Percentiles rank a stretch among this genome's conserved stretches.
phyloP scores from a whole-genome alignment of 495 filamentous ascomycete species.

The Penicillium silybi region DNA sequence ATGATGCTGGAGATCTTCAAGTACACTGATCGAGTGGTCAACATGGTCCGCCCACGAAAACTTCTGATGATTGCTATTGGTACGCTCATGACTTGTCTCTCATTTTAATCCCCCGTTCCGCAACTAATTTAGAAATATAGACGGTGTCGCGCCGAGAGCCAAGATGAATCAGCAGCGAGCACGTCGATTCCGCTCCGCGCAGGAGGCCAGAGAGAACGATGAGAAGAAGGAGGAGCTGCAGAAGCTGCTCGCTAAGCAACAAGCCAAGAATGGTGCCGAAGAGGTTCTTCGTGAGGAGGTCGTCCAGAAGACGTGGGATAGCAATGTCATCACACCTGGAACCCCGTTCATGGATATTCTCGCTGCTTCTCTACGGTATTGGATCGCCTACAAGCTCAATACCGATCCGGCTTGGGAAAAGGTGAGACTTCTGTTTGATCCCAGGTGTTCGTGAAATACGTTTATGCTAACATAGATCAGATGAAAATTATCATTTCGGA shows the following conservation, averaged over 20 bases:
- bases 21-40: slow-evolving; percentile 96
- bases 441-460: not conserved
- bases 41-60: slow-evolving; percentile 95
- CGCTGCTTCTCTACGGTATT: slow-evolving; percentile 86
- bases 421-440: slow-evolving; percentile 26
- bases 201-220: slow-evolving; percentile 91
- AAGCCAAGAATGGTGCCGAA: slow-evolving; percentile 52
- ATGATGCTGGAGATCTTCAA: slow-evolving; percentile 99
- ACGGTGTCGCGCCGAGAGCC: slow-evolving; percentile 88
- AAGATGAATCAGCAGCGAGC: slow-evolving; percentile 98
- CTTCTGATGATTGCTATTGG: slow-evolving; percentile 96
- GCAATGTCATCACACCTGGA: slow-evolving; percentile 95
- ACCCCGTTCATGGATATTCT: slow-evolving; percentile 99
- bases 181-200: slow-evolving; percentile 84
- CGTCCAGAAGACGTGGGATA: slow-evolving; percentile 89
- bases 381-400: slow-evolving; percentile 94
- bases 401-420: slow-evolving; percentile 96
- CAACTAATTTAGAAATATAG: slow-evolving; percentile 33
- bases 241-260: slow-evolving; percentile 69
- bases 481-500: slow-evolving; percentile 98
- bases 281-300: slow-evolving; percentile 59
- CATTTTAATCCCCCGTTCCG: not conserved
- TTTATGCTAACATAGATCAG: slow-evolving; percentile 32
- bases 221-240: slow-evolving; percentile 83
- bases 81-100: slow-evolving; percentile 44